Base-by-base conservation (phyloP, 1,284 basidiomycete genomes). In the Cutaneotrichosporon arboriforme region DNA sequence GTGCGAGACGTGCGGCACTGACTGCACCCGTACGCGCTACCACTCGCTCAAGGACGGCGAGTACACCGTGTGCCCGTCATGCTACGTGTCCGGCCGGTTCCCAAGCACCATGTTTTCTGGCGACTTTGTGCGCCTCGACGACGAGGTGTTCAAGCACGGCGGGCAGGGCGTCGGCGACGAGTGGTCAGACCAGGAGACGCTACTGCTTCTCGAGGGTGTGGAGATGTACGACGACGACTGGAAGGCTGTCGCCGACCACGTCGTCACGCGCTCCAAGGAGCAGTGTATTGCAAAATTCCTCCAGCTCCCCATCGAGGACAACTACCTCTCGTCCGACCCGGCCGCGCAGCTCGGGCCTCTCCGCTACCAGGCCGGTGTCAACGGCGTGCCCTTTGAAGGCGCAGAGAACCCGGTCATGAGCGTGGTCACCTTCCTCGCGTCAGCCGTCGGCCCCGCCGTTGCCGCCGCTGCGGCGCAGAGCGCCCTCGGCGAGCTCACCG, bases 171-270 rank as follows among this genome's bases (percentile, higher is more conserved):
- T 78, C 2, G 70, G 64, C 13, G 83, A 86, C 60, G 85, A 87
- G 60, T 98, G 96, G 96, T 81, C 84, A 4, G 92, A 97, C 70
- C 87, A 92, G 69, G 96, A 98, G 75, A 81, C 87, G 17, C 76
- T 98, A 13, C 77, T 90, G 2, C 79, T 99, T 14, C 81, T 98
- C 17, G 94, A 98, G 75, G 96, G 87, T 15, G 83, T 98, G 47
- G 94, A 99, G 76, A 94, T 98, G 90, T 92, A 86, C 72, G 90
- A 97, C 61, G 94, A 97, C 69, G 94, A 97, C 70, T 98, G 93
- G 94, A 84, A 84, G 23, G 82, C 84, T 35, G 85, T 98, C 54
- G 86, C 91, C 58, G 86, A 90, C 62, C 93, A 98, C 69, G 91
- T 98, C 43, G 88, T 86, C 13, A 90, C 90, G 20, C 81, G 92